Evolutionary conservation across 371 early-diverging fungal species (phyloP), one percentile per base, ranked within the genome.

Genomic region (Actinomucor elegans): DNA sequence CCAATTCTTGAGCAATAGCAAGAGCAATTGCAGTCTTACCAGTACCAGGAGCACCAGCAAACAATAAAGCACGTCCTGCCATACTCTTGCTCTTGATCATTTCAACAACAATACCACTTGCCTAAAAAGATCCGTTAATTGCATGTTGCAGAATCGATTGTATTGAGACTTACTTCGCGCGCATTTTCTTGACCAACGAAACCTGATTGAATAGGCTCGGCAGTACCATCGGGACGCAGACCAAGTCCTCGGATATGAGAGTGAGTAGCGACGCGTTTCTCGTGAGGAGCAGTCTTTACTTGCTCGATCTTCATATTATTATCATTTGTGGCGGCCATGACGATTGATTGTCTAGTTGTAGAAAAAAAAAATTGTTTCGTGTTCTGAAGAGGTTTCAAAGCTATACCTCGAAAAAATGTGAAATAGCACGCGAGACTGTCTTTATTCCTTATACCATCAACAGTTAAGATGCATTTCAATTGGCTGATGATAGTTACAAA

Each of bases 41-140:
- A 11, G 96, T 97, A 38, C 99, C 99, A 11, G 99, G 94, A 4
- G 94, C 94, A 36, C 99, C 99, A 20, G 98, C 94, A 44, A 99
- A 86, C 28, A 99, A 71, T 14, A 99, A 81, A 4, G 98, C 95
- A 32, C 97, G 87, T 15, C 99, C 98, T 6, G 97, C 97, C 94
- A 98, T 96, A 67, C 94, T 94, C 71, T 94, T 95, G 37, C 89
- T 82, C 57, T 90, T 89, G 75, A 98, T 93, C 66, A 98, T 75
- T 60, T 97, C 97, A 2, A 94, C 95, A 34, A 95, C 84, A 31
- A 97, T 80, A 27, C 98, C 97, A 35, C 93, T 91, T 1, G 97
- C 97, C 87, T 90, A 62, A 23, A 17, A 20, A 50, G 15, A n/a
- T n/a, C n/a, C n/a, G n/a, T n/a, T n/a, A 27, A 17, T 5, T n/a